Base-by-base conservation (phyloP, 352 stramenopile genomes). In the Pythium aphanidermatum region DNA sequence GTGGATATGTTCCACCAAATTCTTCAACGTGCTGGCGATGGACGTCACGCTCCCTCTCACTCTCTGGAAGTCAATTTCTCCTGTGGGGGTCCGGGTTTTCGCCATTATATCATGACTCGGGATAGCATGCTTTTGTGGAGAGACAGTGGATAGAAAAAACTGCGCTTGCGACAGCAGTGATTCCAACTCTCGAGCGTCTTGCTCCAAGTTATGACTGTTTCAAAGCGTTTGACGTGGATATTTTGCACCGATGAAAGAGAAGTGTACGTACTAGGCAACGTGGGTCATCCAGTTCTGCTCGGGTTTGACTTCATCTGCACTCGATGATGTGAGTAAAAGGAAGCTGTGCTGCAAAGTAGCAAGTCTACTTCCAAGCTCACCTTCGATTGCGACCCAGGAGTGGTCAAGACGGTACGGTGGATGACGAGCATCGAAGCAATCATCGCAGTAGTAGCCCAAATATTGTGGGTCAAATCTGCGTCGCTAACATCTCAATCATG, bases 271-370 rank as follows among this genome's bases (percentile, higher is more conserved):
- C 78, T 61, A 63, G 3, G 65, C 55, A 23, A 87, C 40, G 30
- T 91, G 75, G 0, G 60, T 49, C 19, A 82, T 46, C 79, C 79
- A 88, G 16, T 83, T 74, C 31, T 81, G 43, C 17, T 84, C 65
- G 29, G 77, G 68, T 23, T 84, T 70, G 30, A 74, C 64, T 29
- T 65, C 50, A 21, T 83, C 74, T 74, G 24, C 19, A 13, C n/a
- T 12, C 27, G 19, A 46, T 17, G 50, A 21, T 40, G 5, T 51
- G 11, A 28, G 23, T 48, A 2, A 4, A 2, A 14, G 9, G 16
- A 41, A n/a, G 5, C 16, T 36, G 19, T 27, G 16, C 14, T 16
- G 17, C 17, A 26, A 25, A 13, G 17, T 10, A 21, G 16, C 29
- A 4, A 41, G 4, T 16, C 36, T 6, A 17, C 5, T 7, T 4